phyloP scores from a whole-genome alignment of 768 basidiomycete genomes.

The Artomyces pyxidatus region DNA sequence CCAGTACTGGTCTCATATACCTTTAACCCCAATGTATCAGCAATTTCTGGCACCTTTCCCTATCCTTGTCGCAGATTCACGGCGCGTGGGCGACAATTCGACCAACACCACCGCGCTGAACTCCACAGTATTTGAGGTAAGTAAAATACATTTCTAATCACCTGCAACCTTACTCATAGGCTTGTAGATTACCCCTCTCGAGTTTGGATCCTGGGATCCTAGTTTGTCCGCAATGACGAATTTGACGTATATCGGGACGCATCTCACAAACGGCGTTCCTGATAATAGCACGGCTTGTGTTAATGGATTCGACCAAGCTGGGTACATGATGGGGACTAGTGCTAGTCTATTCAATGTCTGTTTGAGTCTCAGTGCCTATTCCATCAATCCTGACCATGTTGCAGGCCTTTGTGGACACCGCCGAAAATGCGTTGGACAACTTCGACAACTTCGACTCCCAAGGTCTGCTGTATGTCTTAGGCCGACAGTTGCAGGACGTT shows the following conservation, averaged over 20 bases:
- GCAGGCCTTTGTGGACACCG: slow-evolving; percentile 44
- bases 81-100: slow-evolving; percentile 35
- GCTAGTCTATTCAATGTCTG: slow-evolving; percentile 59
- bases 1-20: slow-evolving; percentile 56
- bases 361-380: not conserved
- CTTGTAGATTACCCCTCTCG: slow-evolving; percentile 48
- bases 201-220: slow-evolving; percentile 71
- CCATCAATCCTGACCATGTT: not conserved
- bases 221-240: slow-evolving; percentile 63
- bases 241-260: slow-evolving; percentile 55
- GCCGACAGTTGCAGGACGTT: slow-evolving; percentile 38
- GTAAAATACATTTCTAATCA: slow-evolving; percentile 6
- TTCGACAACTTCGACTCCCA: slow-evolving; percentile 20
- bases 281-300: slow-evolving; percentile 53
- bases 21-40: slow-evolving; percentile 42
- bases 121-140: slow-evolving; percentile 52
- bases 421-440: slow-evolving; percentile 30
- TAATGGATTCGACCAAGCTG: slow-evolving; percentile 65
- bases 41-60: slow-evolving; percentile 53
- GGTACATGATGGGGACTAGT: slow-evolving; percentile 70
- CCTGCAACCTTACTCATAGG: not conserved
- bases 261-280: slow-evolving; percentile 47
- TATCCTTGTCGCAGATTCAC: slow-evolving; percentile 51
- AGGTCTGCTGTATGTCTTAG: not conserved
- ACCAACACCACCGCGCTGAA: slow-evolving; percentile 33